Evolutionary conservation across 2,329 filamentous ascomycete genomes (phyloP), one percentile per base, ranked within the genome.

Genomic region (Westerdykella aurantiaca): DNA sequence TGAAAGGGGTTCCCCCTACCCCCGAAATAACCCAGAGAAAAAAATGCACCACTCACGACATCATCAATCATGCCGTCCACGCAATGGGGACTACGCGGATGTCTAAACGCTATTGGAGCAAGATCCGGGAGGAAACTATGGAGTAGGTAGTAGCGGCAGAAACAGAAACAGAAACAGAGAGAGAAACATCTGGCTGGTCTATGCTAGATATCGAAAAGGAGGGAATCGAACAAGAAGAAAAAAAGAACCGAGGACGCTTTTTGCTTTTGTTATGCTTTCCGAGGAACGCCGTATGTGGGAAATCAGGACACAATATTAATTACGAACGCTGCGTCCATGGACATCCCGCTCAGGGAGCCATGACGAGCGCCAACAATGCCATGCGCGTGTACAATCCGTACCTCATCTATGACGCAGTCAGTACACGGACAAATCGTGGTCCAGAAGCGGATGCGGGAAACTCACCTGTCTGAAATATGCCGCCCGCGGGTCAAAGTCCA

Each of bases 381-480:
- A 98, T 98, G 68, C 93, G 86, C 70, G 87, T 94, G 78, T 96
- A 97, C 60, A 98, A 80, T 58, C 93, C 93, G 72, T 97, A 96
- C 72, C 85, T 82, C 91, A 96, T 96, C 90, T 96, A 61, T 46
- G 48, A 38, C 12, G 52, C 23, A 37, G 65, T 82, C 68, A 81
- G 75, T 53, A 53, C 44, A 25, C 23, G 31, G 25, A 35, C n/a
- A n/a, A n/a, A n/a, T n/a, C n/a, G n/a, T 37, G n/a, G 21, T 42
- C 21, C 35, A 29, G 39, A 60, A 14, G 6, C 21, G 6, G n/a
- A 16, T 16, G 16, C 7, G 34, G 31, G 35, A 42, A 29, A 79
- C 86, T 82, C 73, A 95, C 91, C 86, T 98, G 93, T 86, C 93
- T 83, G 73, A 98, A 98, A 75, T 98, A 98, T 44, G 93, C 91